Evolutionary conservation across 1,284 basidiomycete genomes (phyloP), one percentile per base, ranked within the genome.

Genomic region (Anthracocystis walkeri): DNA sequence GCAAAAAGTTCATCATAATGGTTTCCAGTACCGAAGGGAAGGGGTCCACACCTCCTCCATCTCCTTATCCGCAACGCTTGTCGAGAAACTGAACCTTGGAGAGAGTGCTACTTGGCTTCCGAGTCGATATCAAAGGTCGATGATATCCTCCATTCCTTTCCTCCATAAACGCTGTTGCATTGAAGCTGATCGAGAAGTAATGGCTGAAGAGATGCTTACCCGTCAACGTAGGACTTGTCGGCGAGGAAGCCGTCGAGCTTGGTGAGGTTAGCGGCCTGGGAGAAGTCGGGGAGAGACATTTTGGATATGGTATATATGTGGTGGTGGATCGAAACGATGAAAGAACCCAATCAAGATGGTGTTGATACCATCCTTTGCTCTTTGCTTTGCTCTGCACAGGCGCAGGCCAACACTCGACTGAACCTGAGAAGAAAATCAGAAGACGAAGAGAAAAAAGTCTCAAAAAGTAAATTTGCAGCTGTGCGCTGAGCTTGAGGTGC

Each of bases 221-320:
- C 82, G 63, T 83, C 78, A 68, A 84, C 58, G 82, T 83, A 84
- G 46, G 83, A 84, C 77, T 79, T 81, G 70, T 70, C 68, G 65
- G 67, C 56, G 21, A 84, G 77, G 80, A 49, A 81, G 61, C 65
- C 56, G 70, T 84, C 77, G 67, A 84, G 73, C 73, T 78, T 75
- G 65, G 66, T 46, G 58, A 84, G 78, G 62, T 65, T 74, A 51
- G 70, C 69, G 60, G 80, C 75, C 54, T 76, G 67, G 48, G 76
- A 69, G 74, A 84, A 84, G 73, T 84, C 82, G 58, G 82, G 83
- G n/a, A 84, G 82, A 51, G 82, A 82, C 82, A 84, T 84, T 73
- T 23, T 75, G 65, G 45, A 64, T 46, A 21, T 46, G 50, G 59
- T 45, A 42, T 40, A 50, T 62, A 27, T 57, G 49, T 21, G 64